phyloP scores from a whole-genome alignment of 73 alveolate species.

The Durusdinium trenchii region DNA sequence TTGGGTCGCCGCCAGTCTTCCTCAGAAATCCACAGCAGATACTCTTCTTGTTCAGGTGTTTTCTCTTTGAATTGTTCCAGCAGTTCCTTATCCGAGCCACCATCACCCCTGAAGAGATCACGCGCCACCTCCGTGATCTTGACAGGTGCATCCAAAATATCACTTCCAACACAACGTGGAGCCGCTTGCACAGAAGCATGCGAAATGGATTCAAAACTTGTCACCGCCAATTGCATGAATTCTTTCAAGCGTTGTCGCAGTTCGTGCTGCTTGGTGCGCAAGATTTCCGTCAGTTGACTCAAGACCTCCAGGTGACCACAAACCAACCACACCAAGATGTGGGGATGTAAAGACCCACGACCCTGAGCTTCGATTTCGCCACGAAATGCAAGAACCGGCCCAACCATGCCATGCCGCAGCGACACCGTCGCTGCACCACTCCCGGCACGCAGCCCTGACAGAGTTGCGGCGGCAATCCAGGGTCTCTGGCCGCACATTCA shows the following conservation, averaged over 20 bases:
- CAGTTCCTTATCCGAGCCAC: background rate
- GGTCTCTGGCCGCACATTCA: slow-evolving; percentile 56
- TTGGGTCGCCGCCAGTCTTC: slow-evolving; percentile 23
- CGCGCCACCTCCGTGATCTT: slow-evolving; percentile 8
- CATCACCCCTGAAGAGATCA: background rate
- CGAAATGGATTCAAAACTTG: slow-evolving; percentile 2
- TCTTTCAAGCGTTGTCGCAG: background rate
- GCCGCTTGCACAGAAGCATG: slow-evolving; percentile 43
- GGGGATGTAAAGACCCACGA: slow-evolving; percentile 19
- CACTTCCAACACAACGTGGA: background rate
- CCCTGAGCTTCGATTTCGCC: slow-evolving; percentile 44
- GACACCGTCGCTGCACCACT: slow-evolving; percentile 41
- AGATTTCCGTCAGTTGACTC: background rate
- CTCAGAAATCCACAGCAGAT: background rate
- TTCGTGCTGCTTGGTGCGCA: background rate
- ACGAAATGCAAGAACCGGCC: slow-evolving; percentile 30
- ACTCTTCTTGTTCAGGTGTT: background rate
- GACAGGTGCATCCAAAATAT: background rate
- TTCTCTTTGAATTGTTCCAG: background rate
- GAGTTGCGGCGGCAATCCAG: background rate
- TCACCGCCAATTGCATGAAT: background rate
- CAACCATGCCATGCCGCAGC: background rate
- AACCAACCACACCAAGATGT: slow-evolving; percentile 7
- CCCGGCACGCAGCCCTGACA: background rate
- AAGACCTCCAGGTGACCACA: background rate